These are phyloP conservation scores for Sesbania bispinosa DNA, from an alignment of 306 rosid genomes.

Conservation along the genomic window DNA sequence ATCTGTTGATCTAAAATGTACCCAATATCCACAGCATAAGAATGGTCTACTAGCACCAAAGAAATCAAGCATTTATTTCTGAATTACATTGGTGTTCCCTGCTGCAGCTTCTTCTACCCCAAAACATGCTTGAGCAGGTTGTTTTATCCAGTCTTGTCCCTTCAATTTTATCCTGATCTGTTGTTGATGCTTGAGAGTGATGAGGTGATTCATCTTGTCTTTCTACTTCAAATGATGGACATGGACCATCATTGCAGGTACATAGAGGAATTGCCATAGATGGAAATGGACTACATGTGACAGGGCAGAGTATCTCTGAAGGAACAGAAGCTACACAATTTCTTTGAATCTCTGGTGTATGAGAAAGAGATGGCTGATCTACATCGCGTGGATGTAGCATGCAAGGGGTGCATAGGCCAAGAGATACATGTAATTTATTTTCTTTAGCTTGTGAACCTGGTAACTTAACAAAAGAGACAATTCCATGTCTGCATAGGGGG, in stretches of 20 bases:
- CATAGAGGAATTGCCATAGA: slow-evolving; percentile 82
- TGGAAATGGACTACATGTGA: slow-evolving; percentile 96
- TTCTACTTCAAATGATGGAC: slow-evolving; percentile 69
- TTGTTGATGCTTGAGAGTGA: slow-evolving; percentile 51
- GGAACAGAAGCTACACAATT: slow-evolving; percentile 78
- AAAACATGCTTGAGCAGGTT: slow-evolving; percentile 90
- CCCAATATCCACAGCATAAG: slow-evolving; percentile 9
- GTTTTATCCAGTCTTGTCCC: slow-evolving; percentile 75
- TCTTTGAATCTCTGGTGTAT: slow-evolving; percentile 54
- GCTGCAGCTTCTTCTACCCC: slow-evolving; percentile 98
- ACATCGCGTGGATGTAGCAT: too few relatives aligned
- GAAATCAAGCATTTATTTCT: slow-evolving; percentile 73
- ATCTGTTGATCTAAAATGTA: slow-evolving; percentile 19
- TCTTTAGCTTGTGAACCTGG: slow-evolving; percentile 71
- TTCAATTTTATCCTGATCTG: slow-evolving; percentile 68
- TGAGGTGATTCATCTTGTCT: slow-evolving; percentile 50
- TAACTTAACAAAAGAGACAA: slow-evolving; percentile 74
- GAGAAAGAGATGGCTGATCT: slow-evolving; percentile 58
- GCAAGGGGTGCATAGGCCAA: slow-evolving; percentile 84
- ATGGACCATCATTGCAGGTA: slow-evolving; percentile 84
- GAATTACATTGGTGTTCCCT: slow-evolving; percentile 96
- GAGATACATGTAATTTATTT: slow-evolving; percentile 55
- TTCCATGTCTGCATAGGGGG: slow-evolving; percentile 85
- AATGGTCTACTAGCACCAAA: slow-evolving; percentile 15
- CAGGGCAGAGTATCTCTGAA: slow-evolving; percentile 80